Evolutionary conservation across 2,329 filamentous ascomycete species (phyloP), one percentile per base, ranked within the genome.

Genomic region (Graphiopsis chlorocephala): DNA sequence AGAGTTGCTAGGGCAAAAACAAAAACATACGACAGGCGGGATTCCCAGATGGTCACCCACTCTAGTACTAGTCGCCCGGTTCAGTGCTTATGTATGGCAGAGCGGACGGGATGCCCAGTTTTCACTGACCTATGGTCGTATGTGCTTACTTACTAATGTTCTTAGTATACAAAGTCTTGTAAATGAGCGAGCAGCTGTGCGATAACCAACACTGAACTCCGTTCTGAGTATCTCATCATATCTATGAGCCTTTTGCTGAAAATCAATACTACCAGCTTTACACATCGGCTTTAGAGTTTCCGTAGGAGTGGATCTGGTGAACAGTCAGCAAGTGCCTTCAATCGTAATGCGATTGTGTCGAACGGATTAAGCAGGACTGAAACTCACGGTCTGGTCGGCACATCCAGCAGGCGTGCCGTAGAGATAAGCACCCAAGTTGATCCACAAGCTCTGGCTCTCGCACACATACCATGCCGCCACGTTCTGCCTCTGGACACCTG

Each of bases 381-480:
- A 12, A 77, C 82, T 76, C 68, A 84, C 82, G 57, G 85, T 88
- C 76, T 87, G 81, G 76, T 88, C 85, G 31, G 79, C 78, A 75
- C 85, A 88, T 3, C 85, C 85, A 3, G 75, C 73, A 0, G 85
- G 85, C 12, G 85, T 88, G 74, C 83, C 76, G 70, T 87, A 88
- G 28, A 76, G 76, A 70, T 87, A 88, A 15, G 83, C 83, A 0
- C 86, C 85, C 63, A 86, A 79, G 70, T 88, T 88, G 70, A 87
- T 80, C 70, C 83, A 87, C 67, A 88, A 68, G 60, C 73, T 71
- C 74, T 85, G 81, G 6, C 78, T 77, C 53, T 76, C 77, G 67
- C 85, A 88, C 61, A 88, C 85, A 68, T 86, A 81, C 84, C 85
- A 88, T 1, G 86, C 85, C 23, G 81, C 83, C 52, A 80, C 71